Base-by-base conservation (phyloP, 495 filamentous ascomycete species). In the Elaphomyces granulatus region DNA sequence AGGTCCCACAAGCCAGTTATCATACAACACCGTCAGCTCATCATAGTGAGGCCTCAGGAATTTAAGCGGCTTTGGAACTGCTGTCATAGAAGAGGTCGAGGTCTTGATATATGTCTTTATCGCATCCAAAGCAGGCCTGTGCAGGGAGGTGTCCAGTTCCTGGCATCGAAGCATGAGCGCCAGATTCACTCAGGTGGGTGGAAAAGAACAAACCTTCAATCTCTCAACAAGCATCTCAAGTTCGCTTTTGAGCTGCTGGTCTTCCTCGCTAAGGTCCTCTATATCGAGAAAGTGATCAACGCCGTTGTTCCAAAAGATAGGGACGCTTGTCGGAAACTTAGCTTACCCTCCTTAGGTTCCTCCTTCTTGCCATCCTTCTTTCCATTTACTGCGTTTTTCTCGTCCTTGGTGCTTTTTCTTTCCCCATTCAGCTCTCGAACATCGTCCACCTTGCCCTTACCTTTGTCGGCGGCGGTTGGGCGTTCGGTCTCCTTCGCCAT, bases 21-120 rank as follows among this genome's bases (percentile, higher is more conserved):
- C 87, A 67, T 94, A 94, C 10, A 83, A 67, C 52, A 77, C 78
- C 16, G 79, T 80, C 54, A 99, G 68, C 23, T 80, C 75, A 63
- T 84, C 80, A 56, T 94, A 96, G 56, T 99, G 87, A 38, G 90
- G 90, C 59, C 92, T 74, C 40, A 99, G 74, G 60, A 99, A 96
- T 59, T 99, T 99, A 41, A 99, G 74, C 30, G 90, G 90, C 64
- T 96, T 96, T 1, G 90, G 90, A 40, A 99, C 88, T 31, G 90
- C 90, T 15, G 90, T 99, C 90, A 99, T 96, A 8, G 90, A 99
- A 30, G 84, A 93, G 32, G 90, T 99, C 31, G 90, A 94, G 31
- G 92, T 99, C 65, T 93, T 95, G 66, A 99, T 99, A 52, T 81
- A 90, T 51, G 75, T 82, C 67, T 93, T 94, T 72, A 99, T 95